Base-by-base conservation (phyloP, 768 basidiomycete species). In the Tremella mesenterica region DNA sequence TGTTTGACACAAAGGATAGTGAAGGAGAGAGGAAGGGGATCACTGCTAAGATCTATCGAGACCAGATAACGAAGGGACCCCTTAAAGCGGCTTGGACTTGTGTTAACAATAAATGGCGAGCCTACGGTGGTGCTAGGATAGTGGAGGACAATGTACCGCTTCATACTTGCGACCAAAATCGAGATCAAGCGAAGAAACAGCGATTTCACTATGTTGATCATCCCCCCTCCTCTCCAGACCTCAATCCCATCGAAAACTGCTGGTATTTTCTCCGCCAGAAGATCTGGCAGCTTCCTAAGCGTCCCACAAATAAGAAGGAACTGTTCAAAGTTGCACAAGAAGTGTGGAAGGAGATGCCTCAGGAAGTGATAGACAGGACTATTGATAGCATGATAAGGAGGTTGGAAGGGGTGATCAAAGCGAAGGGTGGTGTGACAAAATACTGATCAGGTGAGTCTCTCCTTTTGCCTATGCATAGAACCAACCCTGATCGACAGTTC, bases 181-280 rank as follows among this genome's bases (percentile, higher is more conserved):
- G 56, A 18, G 26, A 39, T 29, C 7, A 25, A 30, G 50, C 44
- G n/a, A 9, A n/a, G 2, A 38, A 28, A 29, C 51, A 53, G 45
- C 18, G 34, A 3, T 57, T 57, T 26, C 25, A 25, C n/a, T 48
- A 46, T 31, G 30, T 52, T 13, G 44, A 38, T 34, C 50, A 52
- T 36, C 50, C 50, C 23, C 56, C 56, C 43, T 21, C 36, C 25
- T 57, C 56, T 18, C 56, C 56, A 21, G 56, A 57, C 56, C 51
- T 57, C 16, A 57, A 57, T 48, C 56, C 51, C 5, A 57, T 57
- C 36, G 51, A 57, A 43, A 52, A 57, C 36, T 48, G 43, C 33
- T 57, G 56, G 56, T n/a, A n/a, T n/a, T n/a, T n/a, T n/a, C n/a
- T n/a, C n/a, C n/a, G n/a, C n/a, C n/a, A n/a, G n/a, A n/a, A n/a